phyloP scores from a whole-genome alignment of 257 asterid genomes.

The Lycium ferocissimum region DNA sequence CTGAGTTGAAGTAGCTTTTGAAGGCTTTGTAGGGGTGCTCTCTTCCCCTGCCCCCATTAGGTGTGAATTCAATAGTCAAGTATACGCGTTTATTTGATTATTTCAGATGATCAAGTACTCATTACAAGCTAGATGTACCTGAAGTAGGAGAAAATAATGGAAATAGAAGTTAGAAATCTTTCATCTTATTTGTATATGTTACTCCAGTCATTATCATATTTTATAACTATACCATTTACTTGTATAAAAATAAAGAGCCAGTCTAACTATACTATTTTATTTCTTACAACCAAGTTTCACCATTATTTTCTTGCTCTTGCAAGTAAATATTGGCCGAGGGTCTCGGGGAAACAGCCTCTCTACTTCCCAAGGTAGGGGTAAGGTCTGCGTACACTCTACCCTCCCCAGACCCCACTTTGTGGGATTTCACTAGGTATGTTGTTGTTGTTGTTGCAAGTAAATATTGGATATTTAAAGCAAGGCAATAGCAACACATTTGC shows the following conservation, averaged over 20 bases:
- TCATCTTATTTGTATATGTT: neutral
- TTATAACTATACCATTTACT: neutral
- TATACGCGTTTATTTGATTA: conserved; percentile 21
- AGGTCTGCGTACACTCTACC: too few relatives aligned
- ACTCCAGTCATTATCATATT: neutral
- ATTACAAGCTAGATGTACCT: conserved; percentile 19
- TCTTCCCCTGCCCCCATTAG: conserved; percentile 30
- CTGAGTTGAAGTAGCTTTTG: conserved; percentile 13
- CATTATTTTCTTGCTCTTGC: conserved; percentile 7
- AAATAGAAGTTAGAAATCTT: neutral
- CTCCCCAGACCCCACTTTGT: too few relatives aligned
- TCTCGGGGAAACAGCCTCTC: too few relatives aligned
- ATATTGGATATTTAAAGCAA: neutral
- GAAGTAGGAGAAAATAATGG: conserved; percentile 15
- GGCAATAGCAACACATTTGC: neutral
- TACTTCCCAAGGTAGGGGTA: too few relatives aligned
- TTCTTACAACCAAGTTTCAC: neutral
- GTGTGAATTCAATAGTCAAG: neutral
- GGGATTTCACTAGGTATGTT: too few relatives aligned
- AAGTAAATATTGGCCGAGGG: neutral
- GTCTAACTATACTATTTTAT: neutral
- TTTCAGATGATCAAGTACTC: conserved; percentile 12
- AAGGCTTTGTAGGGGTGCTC: conserved; percentile 27
- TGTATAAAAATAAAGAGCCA: neutral
- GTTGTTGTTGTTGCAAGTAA: neutral